Base-by-base conservation (phyloP, 2,329 filamentous ascomycete species). In the Chalara sp. region DNA sequence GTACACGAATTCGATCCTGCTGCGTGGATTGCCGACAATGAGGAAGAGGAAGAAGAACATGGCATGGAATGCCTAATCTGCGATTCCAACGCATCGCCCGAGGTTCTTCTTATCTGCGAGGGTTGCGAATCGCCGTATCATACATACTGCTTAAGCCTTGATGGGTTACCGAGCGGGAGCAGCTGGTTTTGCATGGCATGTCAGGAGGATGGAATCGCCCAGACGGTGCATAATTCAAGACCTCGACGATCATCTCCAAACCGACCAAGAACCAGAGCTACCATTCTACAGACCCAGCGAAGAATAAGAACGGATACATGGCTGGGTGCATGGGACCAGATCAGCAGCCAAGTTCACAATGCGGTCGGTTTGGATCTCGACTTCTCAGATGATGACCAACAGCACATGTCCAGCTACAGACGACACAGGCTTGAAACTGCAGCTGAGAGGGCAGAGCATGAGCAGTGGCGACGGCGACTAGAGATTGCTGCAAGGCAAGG, bases 121-220 rank as follows among this genome's bases (percentile, higher is more conserved):
- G 85, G 83, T 63, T 99, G 93, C 72, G 86, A 95, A 73, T 84
- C 85, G 33, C 81, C 87, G 42, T 96, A 92, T 62, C 93, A 99
- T 68, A 90, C 90, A 45, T 88, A 95, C 68, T 99, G 93, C 68
- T 81, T 95, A 54, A 91, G 88, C 33, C 78, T 96, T 46, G 84
- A 91, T 53, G 72, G 76, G 48, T 81, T 95, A 50, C 90, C 91
- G 28, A 71, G 77, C 32, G 87, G 87, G 31, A 75, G 84, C 57
- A 37, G 35, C 35, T 99, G 92, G 91, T 96, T 92, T 67, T 99
- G 93, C 72, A 84, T 93, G 68, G 83, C 87, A 61, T 99, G 93
- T 68, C 69, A 68, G 75, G 73, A 63, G 65, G 72, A 65, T 63
- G 70, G 51, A 55, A 55, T 58, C 49, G 62, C 65, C 52, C 67